Evolutionary conservation across 441 rosid species (phyloP), one percentile per base, ranked within the genome.

Genomic region (Adansonia rubrostipa): DNA sequence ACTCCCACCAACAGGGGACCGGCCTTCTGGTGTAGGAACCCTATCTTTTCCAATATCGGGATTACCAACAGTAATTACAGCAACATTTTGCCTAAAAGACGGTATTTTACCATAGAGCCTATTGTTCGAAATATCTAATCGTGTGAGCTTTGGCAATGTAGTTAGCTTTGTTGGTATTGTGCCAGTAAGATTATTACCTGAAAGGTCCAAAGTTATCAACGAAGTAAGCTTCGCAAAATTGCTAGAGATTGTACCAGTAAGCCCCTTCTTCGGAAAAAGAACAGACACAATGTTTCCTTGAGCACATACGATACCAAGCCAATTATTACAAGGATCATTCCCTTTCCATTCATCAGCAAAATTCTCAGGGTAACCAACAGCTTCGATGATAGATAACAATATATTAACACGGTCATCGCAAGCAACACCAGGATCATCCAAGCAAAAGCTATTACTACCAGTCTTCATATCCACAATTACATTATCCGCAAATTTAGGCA

Each of bases 51-150:
- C 77, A 0, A 89, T 81, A 75, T 81, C 81, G 73, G 82, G 82
- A 76, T 89, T 91, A 17, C 93, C 92, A 47, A 10, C 45, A 36
- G 82, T 78, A 4, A 47, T 67, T 66, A 91, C 6, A 33, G 15
- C 48, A 74, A 83, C 84, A 47, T 68, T 81, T 11, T 57, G 14
- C 54, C 60, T 67, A 71, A 91, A 89, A 5, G 58, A 51, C 0
- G 95, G 93, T 48, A 84, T 36, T 4, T 36, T 20, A 45, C 95
- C 95, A 15, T 73, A 68, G n/a, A 91, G 76, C 61, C 77, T 24
- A 68, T 91, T 91, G 86, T 87, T 83, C 17, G 95, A 88, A 71
- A 91, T 86, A 79, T 91, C 95, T 9, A 91, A 45, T 8, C 9
- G 64, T 15, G 20, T 53, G 40, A 91, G 90, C 75, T 80, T 82